Conservation (phyloP, 2,329 filamentous ascomycete genomes). For the Hymenoscyphus salicellus region DNA sequence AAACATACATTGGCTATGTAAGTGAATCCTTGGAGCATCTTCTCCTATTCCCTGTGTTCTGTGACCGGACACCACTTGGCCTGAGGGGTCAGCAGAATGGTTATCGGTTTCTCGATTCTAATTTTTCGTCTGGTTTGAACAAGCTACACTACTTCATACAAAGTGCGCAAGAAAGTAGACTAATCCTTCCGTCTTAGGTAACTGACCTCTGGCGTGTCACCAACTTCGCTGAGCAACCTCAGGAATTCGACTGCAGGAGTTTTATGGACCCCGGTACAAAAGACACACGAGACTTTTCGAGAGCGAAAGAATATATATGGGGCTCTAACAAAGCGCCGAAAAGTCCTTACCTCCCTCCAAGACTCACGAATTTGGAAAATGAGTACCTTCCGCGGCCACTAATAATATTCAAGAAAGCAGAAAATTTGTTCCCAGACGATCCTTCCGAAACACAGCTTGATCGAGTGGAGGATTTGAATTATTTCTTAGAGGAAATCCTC, state of each 20-base stretch:
- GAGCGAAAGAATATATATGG: not conserved
- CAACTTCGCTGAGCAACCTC: not conserved
- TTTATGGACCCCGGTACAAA: not conserved
- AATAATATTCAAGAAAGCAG: not conserved
- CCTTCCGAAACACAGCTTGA: not conserved
- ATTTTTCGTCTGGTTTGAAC: not conserved
- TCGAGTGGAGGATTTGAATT: not conserved
- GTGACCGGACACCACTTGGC: too few relatives aligned
- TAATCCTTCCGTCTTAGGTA: too few relatives aligned
- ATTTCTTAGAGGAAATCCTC: not conserved
- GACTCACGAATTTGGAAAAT: not conserved
- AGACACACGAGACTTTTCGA: not conserved
- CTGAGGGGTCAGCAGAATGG: too few relatives aligned
- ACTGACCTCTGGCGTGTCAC: slow-evolving; percentile 4
- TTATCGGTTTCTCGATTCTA: not conserved
- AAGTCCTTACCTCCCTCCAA: not conserved
- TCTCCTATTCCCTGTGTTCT: too few relatives aligned
- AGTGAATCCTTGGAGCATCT: too few relatives aligned
- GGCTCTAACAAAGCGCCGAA: not conserved
- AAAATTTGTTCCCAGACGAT: not conserved
- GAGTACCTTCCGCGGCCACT: not conserved
- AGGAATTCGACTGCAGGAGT: not conserved
- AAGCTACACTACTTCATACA: too few relatives aligned
- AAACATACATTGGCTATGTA: not conserved
- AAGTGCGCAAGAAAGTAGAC: too few relatives aligned